Conservation (phyloP, 208 protist species). For the Angomonas deanei region DNA sequence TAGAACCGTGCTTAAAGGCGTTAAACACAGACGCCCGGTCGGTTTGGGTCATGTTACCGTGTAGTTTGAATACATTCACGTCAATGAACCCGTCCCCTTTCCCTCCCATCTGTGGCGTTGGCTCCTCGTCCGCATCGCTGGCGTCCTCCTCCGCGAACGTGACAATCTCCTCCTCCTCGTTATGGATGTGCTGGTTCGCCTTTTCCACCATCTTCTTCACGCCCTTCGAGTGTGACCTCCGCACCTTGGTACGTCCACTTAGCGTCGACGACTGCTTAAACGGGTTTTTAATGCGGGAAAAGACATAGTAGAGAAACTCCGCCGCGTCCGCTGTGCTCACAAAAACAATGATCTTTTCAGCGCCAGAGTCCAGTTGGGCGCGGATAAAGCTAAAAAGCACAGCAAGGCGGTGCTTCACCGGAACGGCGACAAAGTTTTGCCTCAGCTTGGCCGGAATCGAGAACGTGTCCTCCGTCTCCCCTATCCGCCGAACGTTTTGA, state of each 20-base stretch:
- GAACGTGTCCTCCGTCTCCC: constrained; percentile 66
- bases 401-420: constrained; percentile 80
- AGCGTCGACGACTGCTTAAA: constrained; percentile 17
- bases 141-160: constrained; percentile 88
- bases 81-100: constrained; percentile 50
- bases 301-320: constrained; percentile 96
- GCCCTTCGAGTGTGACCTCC: not conserved
- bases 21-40: constrained; percentile 91
- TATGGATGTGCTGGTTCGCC: constrained; percentile 44
- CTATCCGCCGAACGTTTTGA: constrained; percentile 42
- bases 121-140: constrained; percentile 62
- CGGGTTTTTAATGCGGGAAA: constrained; percentile 69
- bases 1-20: constrained; percentile 56
- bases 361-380: constrained; percentile 92
- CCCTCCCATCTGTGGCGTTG: constrained; percentile 2
- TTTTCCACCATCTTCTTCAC: constrained; percentile 48
- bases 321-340: constrained; percentile 95
- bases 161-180: constrained; percentile 33
- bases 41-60: constrained; percentile 93
- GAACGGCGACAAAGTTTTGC: constrained; percentile 75
- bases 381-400: constrained; percentile 92
- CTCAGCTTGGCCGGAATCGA: constrained; percentile 70
- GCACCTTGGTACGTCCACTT: not conserved
- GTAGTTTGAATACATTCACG: constrained; percentile 88
- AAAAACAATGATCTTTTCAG: constrained; percentile 95